Base-by-base conservation (phyloP, 2,329 filamentous ascomycete genomes). In the Xylariaceae sp. region DNA sequence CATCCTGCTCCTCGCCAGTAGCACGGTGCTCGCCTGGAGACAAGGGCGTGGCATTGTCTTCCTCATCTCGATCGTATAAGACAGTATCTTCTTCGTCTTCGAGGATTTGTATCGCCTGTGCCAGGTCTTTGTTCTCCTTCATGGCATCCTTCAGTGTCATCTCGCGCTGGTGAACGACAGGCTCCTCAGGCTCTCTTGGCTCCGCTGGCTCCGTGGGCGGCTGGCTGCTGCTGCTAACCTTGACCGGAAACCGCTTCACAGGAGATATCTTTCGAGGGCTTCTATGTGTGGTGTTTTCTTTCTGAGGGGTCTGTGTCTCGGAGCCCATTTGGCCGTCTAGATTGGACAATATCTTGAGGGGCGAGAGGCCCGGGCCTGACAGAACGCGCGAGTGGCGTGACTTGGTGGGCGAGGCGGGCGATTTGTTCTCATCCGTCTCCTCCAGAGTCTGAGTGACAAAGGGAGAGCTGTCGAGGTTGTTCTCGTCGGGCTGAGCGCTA, bases 181-280 rank as follows among this genome's bases (percentile, higher is more conserved):
- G 21, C 35, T 43, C 45, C 16, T 47, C 45, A 1, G 38, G 39
- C n/a, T n/a, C n/a, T n/a, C n/a, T n/a, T 19, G 49, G 26, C 8
- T 19, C 6, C 10, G 28, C 10, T 21, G 15, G 5, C n/a, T n/a
- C n/a, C 8, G 31, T 25, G 31, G 31, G 10, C 14, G 13, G 5
- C 7, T 13, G 14, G 26, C 13, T 30, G 38, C 29, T 41, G 32
- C 9, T 29, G 42, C 13, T 18, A 49, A 77, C 60, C 53, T 71
- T 75, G 46, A 80, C 67, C 35, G 76, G 76, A 47, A 80, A 80
- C 36, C 76, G 64, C 53, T 70, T 76, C 42, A 72, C 71, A 12
- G 72, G 70, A 3, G 55, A 55, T 14, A 63, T 48, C 49, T 69
- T 72, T 39, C 66, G 57, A 2, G 59, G 53, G 37, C 52, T 60